Evolutionary conservation across 768 basidiomycete genomes (phyloP), one percentile per base, ranked within the genome.

Genomic region (Rhizopogon roseolus): DNA sequence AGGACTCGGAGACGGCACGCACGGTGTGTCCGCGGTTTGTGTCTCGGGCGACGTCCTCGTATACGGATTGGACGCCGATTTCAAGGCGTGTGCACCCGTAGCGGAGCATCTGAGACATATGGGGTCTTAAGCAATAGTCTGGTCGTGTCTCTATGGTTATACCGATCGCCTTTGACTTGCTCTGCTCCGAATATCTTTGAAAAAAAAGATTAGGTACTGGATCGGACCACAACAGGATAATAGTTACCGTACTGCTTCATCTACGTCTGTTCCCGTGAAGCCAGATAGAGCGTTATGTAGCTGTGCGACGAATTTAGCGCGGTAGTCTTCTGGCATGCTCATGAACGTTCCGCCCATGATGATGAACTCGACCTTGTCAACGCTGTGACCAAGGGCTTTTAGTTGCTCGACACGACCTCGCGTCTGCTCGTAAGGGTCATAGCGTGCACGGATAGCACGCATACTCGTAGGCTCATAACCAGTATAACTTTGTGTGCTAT

Each of bases 311-410:
- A 99, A 99, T 59, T 90, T 86, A 56, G 83, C 85, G 56, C 97
- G 82, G 67, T 99, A 98, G 42, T 93, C 91, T 68, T 98, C 94
- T 37, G 95, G 90, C 89, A 98, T 96, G 65, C 95, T 98, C 94
- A 99, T 98, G 71, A 99, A 99, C 10, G 97, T 99, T 42, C 97
- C 97, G 22, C 97, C 97, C 97, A 98, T 98, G 57, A 96, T 80
- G 59, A 97, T 98, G 61, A 86, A 89, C 62, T 92, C 90, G 29
- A 93, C 87, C 81, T 98, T 99, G 71, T 98, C 97, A 3, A 98
- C 96, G 62, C 80, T 94, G 68, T 98, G 97, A 3, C 97, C 97
- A n/a, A 99, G 73, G 64, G 85, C 87, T 68, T 94, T 93, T 56
- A 99, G 73, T 64, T 99, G 97, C 67, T 99, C 97, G 1, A 99